Base-by-base conservation (phyloP, 305 asterid species). In the Fraxinus ornus region DNA sequence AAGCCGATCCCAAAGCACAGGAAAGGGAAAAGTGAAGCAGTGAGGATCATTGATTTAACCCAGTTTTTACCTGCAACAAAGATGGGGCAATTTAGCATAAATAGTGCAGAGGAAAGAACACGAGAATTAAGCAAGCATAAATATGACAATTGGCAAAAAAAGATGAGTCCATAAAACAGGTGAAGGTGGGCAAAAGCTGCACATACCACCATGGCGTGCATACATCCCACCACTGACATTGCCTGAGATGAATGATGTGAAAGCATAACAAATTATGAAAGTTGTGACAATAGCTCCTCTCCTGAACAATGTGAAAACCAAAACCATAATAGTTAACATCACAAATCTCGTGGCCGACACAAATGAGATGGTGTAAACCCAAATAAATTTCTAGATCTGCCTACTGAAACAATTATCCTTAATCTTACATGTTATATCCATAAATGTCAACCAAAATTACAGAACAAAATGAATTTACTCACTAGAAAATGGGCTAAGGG, bases 141-240 rank as follows among this genome's bases (percentile, higher is more conserved):
- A 2, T 21, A 47, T 24, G 39, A 28, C 41, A 75, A 33, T 36
- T 32, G 39, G 17, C 32, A 28, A 33, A 74, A 39, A 39, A 30
- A 57, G 28, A 75, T 24, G 68, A 64, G 13, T 32, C 76, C 76
- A 77, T 26, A 49, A 49, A 57, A 55, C 64, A 62, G 28, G 41
- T 47, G 12, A 77, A 37, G 55, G 21, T 4, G 35, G 36, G 55
- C 26, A 41, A 26, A 52, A 47, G 15, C 36, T 60, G 39, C 21
- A 73, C 91, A 39, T 87, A 90, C 93, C 93, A 79, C 91, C 93
- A 86, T 87, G 85, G 66, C 93, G 91, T 12, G 93, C 87, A 84
- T 90, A 87, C 93, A 88, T 90, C 80, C 91, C 91, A 79, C 90
- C 90, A 79, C 91, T 90, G n/a, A 90, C 91, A 83, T 90, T 88